A percentile compares a stretch with the other conserved stretches of the same genome.
Evolutionary conservation across 495 filamentous ascomycete species (phyloP).

Genomic region (Penicillium parvum): DNA sequence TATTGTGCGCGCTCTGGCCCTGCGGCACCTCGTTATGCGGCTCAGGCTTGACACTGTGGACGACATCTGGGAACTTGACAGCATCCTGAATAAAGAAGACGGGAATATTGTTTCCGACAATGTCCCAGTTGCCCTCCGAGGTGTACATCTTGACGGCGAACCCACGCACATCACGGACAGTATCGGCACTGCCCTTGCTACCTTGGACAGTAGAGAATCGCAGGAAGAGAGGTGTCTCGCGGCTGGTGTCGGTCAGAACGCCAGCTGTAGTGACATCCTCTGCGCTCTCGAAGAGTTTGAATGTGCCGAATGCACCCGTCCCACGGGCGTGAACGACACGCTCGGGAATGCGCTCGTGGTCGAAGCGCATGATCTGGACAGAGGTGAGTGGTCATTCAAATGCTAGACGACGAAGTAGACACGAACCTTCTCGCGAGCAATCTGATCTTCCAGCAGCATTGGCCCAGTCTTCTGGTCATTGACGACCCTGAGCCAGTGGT

Average conservation of each 20-base stretch:
- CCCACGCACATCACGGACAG: conserved; percentile 75
- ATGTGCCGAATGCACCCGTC: conserved; percentile 77
- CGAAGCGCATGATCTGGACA: conserved; percentile 70
- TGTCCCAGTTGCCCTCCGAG: conserved; percentile 55
- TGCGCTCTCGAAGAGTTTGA: conserved; percentile 66
- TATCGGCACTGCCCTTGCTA: conserved; percentile 71
- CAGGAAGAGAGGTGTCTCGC: conserved; percentile 73
- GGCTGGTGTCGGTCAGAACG: conserved; percentile 73
- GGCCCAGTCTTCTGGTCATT: conserved; percentile 63
- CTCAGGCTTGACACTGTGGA: conserved; percentile 77
- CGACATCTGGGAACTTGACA: conserved; percentile 67
- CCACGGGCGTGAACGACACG: conserved; percentile 87
- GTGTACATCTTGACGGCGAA: conserved; percentile 78
- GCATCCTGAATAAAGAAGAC: conserved; percentile 75
- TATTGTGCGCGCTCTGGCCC: conserved; percentile 59
- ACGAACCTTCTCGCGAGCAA: conserved; percentile 69
- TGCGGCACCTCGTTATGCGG: conserved; percentile 71
- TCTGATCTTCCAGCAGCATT: conserved; percentile 74
- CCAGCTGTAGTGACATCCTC: conserved; percentile 66
- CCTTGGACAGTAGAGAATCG: conserved; percentile 84
- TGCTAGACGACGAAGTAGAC: neutral
- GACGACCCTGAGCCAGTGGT: conserved; percentile 71
- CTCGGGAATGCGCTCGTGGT: conserved; percentile 86
- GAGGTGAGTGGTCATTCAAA: neutral
- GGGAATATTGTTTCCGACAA: conserved; percentile 73